These are phyloP conservation scores for Salvia splendens DNA, from an alignment of 257 asterid genomes.

Conservation along the genomic window DNA sequence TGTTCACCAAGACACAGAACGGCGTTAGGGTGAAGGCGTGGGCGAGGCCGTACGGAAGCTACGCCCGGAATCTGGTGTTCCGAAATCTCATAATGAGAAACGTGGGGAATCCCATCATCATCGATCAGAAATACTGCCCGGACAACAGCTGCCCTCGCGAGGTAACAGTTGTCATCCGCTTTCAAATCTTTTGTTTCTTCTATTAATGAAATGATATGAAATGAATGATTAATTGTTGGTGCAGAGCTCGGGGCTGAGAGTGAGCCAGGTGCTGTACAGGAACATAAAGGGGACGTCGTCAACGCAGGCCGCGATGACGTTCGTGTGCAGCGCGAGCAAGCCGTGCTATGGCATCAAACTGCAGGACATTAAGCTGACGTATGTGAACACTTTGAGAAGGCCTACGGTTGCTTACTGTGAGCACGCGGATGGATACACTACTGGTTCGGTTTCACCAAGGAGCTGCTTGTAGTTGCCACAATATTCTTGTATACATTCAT, in stretches of 20 bases:
- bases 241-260: constrained; percentile 68
- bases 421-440: constrained; percentile 50
- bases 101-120: constrained; percentile 63
- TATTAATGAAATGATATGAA: no score
- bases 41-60: constrained; percentile 67
- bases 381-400: constrained; percentile 35
- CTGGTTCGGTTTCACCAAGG: constrained; percentile 55
- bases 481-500: constrained; percentile 22
- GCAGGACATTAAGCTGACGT: constrained; percentile 55
- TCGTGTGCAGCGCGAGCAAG: constrained; percentile 55
- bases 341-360: constrained; percentile 63
- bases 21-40: constrained; percentile 75
- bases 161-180: constrained; percentile 31
- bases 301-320: constrained; percentile 65
- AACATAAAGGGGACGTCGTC: constrained; percentile 74
- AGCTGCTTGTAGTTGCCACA: constrained; percentile 45
- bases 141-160: constrained; percentile 50
- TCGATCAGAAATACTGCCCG: constrained; percentile 77
- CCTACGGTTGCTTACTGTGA: constrained; percentile 54
- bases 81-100: constrained; percentile 55
- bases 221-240: no score
- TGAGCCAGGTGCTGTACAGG: constrained; percentile 55
- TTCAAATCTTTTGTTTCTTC: no score
- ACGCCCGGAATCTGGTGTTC: constrained; percentile 52
- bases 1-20: constrained; percentile 70